phyloP scores from a whole-genome alignment of 2,329 filamentous ascomycete species.

The Zymoseptoria ardabiliae region DNA sequence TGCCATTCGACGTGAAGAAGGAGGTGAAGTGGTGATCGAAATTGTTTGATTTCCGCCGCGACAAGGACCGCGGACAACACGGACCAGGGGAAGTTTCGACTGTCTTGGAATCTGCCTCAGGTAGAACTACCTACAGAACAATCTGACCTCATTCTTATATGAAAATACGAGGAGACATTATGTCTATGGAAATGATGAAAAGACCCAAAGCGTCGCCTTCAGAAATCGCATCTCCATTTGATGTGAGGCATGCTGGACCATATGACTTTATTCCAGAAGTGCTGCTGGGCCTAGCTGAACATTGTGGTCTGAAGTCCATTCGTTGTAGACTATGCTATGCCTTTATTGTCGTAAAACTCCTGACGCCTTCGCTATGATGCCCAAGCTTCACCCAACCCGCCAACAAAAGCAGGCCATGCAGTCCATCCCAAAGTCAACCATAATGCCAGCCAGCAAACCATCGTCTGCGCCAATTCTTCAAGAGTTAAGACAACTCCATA shows the following conservation, averaged over 20 bases:
- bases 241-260: no score
- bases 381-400: not conserved
- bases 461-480: not conserved
- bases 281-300: no score
- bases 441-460: not conserved
- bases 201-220: no score
- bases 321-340: not conserved
- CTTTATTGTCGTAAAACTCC: not conserved
- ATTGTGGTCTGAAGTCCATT: no score
- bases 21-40: not conserved
- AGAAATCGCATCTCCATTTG: no score
- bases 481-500: conserved; percentile 25
- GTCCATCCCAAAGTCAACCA: not conserved
- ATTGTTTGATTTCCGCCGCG: not conserved
- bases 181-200: no score
- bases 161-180: no score
- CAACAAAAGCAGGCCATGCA: not conserved
- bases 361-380: not conserved
- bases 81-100: no score
- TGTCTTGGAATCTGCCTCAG: not conserved
- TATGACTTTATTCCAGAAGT: no score
- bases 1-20: no score
- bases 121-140: no score
- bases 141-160: no score
- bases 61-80: not conserved